Conservation (phyloP, 441 rosid species). For the Theobroma grandiflorum region DNA sequence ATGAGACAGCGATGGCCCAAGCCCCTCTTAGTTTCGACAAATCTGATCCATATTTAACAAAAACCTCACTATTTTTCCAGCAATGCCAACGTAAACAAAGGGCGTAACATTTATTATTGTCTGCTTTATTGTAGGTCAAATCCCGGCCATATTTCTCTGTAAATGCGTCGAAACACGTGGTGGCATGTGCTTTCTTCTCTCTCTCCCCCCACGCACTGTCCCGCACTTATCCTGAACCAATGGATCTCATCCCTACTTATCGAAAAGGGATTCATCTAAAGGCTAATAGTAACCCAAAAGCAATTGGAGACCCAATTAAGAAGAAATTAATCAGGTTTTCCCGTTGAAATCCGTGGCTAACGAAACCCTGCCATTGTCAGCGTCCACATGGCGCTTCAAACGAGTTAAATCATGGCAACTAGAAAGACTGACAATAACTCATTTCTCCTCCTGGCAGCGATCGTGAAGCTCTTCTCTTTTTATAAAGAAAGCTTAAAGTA, state of each 20-base stretch:
- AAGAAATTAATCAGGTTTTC: neutral
- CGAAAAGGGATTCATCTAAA: neutral
- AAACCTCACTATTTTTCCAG: conserved; percentile 1
- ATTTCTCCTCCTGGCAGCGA: neutral
- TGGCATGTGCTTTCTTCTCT: conserved; percentile 36
- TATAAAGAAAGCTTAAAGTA: neutral
- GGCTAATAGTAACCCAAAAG: neutral
- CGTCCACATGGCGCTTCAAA: neutral
- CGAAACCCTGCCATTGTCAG: neutral
- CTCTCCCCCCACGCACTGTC: neutral
- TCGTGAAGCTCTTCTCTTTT: neutral
- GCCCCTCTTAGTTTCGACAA: neutral
- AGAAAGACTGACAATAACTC: neutral
- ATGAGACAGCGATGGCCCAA: conserved; percentile 24
- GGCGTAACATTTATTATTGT: conserved; percentile 1
- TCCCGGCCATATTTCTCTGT: conserved; percentile 28
- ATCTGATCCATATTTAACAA: conserved; percentile 13
- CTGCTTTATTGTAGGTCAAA: conserved; percentile 18
- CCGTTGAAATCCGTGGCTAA: neutral
- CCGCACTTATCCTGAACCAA: neutral
- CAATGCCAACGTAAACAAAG: neutral
- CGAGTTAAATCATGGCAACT: neutral
- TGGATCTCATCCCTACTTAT: neutral
- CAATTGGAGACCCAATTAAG: neutral
- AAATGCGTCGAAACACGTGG: conserved; percentile 35